Evolutionary conservation across 495 filamentous ascomycete species (phyloP), one percentile per base, ranked within the genome.

Genomic region (Penicillium parvum): DNA sequence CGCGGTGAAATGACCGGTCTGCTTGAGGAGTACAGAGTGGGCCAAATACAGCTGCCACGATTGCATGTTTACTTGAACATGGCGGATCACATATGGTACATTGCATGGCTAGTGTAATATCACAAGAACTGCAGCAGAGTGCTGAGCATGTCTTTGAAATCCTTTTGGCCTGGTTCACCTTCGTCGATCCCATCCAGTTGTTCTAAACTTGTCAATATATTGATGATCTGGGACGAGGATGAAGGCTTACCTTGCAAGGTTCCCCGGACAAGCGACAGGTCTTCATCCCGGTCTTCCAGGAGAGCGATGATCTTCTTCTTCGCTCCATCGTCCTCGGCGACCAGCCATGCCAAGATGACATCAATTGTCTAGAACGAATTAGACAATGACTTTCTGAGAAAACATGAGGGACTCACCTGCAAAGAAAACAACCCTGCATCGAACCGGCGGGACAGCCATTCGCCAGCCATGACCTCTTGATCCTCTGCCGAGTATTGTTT

Each of bases 291-390:
- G 40, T 86, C 84, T 19, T 75, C 81, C 21, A 96, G 65, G 18
- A 83, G 57, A 14, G 65, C 66, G 17, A 72, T 48, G 14, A 96
- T 79, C 63, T 76, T 85, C 27, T 65, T 73, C 62, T 74, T 80
- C 4, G 88, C 86, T 0, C 88, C 89, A 32, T 79, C 79, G 56
- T 97, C 94, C 63, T 99, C 94, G 1, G 90, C 94, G 10, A 88
- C 70, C 14, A 97, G 70, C 94, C 94, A 99, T 15, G 92, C 88
- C 26, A 97, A 58, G 25, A 96, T 82, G 8, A 88, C 78, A 68
- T 97, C 92, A 32, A 90, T 77, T 5, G 84, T 88, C 71, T 75
- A 44, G 4, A 18, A 22, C 23, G 2, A 2, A 36, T 50, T 35
- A 47, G 40, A 8, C 18, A 32, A 7, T 12, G 19, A 26, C 8